Evolutionary conservation across 2,329 filamentous ascomycete species (phyloP).

Genomic region (Colletotrichum aenigma): DNA sequence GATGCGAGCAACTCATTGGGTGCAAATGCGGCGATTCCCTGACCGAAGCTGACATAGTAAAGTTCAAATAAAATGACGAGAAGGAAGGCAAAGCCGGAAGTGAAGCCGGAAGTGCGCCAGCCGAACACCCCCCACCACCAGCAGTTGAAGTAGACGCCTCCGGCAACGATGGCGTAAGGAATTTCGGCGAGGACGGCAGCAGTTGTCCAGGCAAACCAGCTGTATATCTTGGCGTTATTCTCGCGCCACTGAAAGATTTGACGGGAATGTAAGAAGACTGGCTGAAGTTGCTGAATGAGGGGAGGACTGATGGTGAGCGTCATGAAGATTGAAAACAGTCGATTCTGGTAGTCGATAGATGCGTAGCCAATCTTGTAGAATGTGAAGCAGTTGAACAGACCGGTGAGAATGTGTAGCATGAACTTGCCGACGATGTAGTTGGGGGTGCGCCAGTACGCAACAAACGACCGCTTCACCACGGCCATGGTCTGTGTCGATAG

Average conservation of each 20-base stretch:
- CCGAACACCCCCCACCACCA: constrained; percentile 64
- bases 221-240: constrained; percentile 80
- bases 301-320: constrained; percentile 76
- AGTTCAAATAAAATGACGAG: constrained; percentile 70
- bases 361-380: constrained; percentile 67
- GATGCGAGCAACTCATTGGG: constrained; percentile 72
- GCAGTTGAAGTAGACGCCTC: constrained; percentile 65
- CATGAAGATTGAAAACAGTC: constrained; percentile 79
- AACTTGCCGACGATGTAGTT: constrained; percentile 68
- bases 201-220: constrained; percentile 73
- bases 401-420: constrained; percentile 64
- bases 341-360: constrained; percentile 68
- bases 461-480: constrained; percentile 62
- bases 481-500: constrained; percentile 55
- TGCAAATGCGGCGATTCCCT: constrained; percentile 69
- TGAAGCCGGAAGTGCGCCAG: constrained; percentile 55
- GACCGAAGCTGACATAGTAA: constrained; percentile 68
- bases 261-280: constrained; percentile 69
- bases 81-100: constrained; percentile 66
- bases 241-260: constrained; percentile 75
- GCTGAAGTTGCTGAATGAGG: constrained; percentile 79
- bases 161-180: constrained; percentile 70
- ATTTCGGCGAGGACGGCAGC: constrained; percentile 71
- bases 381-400: constrained; percentile 73
- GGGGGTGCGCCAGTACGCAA: constrained; percentile 69